Base-by-base conservation (phyloP, 441 rosid genomes). In the Adansonia grandidieri region DNA sequence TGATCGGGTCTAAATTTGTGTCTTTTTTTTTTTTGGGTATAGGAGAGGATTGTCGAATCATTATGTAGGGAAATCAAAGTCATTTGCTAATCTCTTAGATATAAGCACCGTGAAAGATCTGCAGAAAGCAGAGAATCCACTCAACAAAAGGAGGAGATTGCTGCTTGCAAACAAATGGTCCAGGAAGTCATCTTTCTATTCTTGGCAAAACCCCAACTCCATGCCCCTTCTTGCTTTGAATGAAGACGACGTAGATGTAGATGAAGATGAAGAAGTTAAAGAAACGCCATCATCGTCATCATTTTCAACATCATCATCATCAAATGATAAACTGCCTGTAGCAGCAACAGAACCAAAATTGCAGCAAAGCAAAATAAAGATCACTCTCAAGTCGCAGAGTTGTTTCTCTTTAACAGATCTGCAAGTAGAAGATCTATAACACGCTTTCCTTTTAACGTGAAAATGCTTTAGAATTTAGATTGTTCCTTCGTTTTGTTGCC, bases 1-100 rank as follows among this genome's bases (percentile, higher is more conserved):
- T 71, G 15, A 24, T 15, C 9, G 62, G 13, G 20, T 19, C 57
- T 56, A 60, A 80, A 32, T 51, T 74, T 32, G 4, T 61, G 37
- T 10, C 9, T 45, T 24, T 68, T 51, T 71, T 32, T 1, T 9
- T 14, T 28, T 62, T 11, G 5, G 44, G 37, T 32, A 65, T 77
- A 92, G 94, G 78, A 80, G 89, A 80, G 91, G 98, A 24, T 80
- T 94, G 65, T 90, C 97, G 58, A 91, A 84, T 79, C 93, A 94
- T 76, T 92, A 85, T 74, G 24, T 87, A 0, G 98, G 97, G 51
- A 94, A 91, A 86, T 90, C 95, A 13, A 94, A 91, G 78, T 94
- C 96, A 14, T 94, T 94, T 76, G 88, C 81, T 15, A 90, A 89
- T 82, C 71, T 94, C 13, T 61, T 86, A 63, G 93, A 91, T 54